These are phyloP conservation scores for Geosmithia flava DNA, from an alignment of 2,329 filamentous ascomycete genomes.

Conservation along the genomic window DNA sequence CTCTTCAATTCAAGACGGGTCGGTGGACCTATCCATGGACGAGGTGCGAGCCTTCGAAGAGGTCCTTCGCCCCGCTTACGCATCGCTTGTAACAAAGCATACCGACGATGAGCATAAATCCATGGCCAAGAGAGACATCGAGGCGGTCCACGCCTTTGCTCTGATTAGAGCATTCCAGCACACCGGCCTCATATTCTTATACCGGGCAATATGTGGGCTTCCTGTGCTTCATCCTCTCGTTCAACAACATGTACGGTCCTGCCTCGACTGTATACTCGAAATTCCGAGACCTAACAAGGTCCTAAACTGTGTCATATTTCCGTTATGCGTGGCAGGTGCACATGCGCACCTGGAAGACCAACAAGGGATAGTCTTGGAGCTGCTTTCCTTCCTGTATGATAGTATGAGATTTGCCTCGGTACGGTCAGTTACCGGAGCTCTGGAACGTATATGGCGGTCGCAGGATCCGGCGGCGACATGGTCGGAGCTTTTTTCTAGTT, in stretches of 20 bases:
- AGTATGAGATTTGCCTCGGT: constrained; percentile 24
- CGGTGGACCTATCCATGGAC: constrained; percentile 13
- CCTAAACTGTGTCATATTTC: constrained; percentile 24
- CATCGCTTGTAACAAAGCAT: constrained; percentile 7
- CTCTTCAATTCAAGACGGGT: constrained; percentile 6
- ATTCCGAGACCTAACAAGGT: constrained; percentile 20
- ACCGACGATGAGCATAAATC: constrained; percentile 1
- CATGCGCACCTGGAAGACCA: constrained; percentile 17
- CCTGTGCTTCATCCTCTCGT: constrained; percentile 23
- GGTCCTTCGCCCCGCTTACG: constrained; percentile 12
- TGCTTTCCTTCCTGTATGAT: constrained; percentile 12
- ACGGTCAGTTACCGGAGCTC: constrained; percentile 11
- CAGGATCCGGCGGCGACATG: constrained; percentile 7
- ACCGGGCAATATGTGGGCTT: constrained; percentile 26
- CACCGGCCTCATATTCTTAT: constrained; percentile 27
- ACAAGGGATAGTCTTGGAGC: constrained; percentile 9
- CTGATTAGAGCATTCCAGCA: constrained; percentile 26
- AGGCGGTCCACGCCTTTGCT: constrained; percentile 18
- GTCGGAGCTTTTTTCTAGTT: constrained; percentile 10
- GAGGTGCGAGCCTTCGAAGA: constrained; percentile 14
- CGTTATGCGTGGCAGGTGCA: constrained; percentile 21
- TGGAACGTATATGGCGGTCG: constrained; percentile 11
- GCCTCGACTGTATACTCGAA: constrained; percentile 22
- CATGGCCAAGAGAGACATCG: constrained; percentile 8
- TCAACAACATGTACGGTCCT: constrained; percentile 22